Conservation (phyloP, 1,139 yeast genomes). For the Lodderomyces metapsilosis region DNA sequence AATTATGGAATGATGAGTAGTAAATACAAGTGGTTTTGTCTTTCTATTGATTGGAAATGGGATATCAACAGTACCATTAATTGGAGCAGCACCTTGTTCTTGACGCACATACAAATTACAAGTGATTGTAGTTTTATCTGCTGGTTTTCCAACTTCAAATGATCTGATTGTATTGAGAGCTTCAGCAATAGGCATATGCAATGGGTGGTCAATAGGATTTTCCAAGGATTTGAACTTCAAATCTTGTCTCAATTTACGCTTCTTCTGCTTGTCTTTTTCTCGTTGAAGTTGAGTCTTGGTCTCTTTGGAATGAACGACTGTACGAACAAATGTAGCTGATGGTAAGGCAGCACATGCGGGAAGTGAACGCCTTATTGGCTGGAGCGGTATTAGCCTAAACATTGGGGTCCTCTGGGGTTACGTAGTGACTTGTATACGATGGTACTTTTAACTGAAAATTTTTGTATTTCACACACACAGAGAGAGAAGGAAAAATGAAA, state of each 20-base stretch:
- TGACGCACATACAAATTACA: constrained; percentile 67
- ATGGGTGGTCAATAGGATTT: constrained; percentile 52
- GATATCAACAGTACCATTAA: constrained; percentile 69
- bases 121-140: constrained; percentile 64
- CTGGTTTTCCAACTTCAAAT: constrained; percentile 83
- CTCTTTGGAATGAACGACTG: constrained; percentile 4
- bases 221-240: constrained; percentile 36
- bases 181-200: constrained; percentile 67
- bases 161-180: constrained; percentile 85
- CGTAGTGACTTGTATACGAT: no score
- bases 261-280: constrained; percentile 15
- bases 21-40: constrained; percentile 61
- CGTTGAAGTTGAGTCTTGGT: constrained; percentile 3
- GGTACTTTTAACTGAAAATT: not conserved
- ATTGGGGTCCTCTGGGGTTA: no score
- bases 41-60: constrained; percentile 74
- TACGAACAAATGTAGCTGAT: not conserved
- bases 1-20: constrained; percentile 53
- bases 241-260: constrained; percentile 22
- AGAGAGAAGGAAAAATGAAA: not conserved
- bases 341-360: not conserved
- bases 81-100: constrained; percentile 75
- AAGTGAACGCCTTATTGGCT: not conserved
- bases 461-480: not conserved
- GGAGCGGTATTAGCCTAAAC: constrained; percentile 4